phyloP scores from a whole-genome alignment of 768 basidiomycete genomes.

The Suillus paluster region DNA sequence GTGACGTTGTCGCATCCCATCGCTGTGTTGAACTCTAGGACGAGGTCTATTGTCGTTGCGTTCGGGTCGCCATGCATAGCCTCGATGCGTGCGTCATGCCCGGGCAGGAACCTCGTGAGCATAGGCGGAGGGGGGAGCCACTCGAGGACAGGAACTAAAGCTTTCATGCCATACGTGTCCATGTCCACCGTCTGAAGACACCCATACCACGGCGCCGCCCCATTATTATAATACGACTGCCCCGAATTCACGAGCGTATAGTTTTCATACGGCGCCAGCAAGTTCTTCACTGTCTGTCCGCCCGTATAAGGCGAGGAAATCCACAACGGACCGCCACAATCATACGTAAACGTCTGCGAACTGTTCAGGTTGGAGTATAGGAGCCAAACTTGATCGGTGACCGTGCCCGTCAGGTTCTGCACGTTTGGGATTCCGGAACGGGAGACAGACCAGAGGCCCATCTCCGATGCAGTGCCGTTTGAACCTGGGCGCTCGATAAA shows the following conservation, averaged over 20 bases:
- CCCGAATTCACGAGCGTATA: constrained; percentile 70
- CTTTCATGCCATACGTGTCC: constrained; percentile 81
- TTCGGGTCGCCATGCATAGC: constrained; percentile 46
- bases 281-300: constrained; percentile 66
- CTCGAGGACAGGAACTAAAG: constrained; percentile 65
- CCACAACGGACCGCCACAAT: constrained; percentile 65
- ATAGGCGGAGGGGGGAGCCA: constrained; percentile 77
- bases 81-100: constrained; percentile 80
- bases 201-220: constrained; percentile 67
- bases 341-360: constrained; percentile 64
- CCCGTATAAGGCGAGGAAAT: constrained; percentile 79
- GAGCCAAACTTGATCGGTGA: constrained; percentile 78
- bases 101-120: constrained; percentile 80
- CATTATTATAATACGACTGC: constrained; percentile 63
- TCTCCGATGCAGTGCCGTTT: constrained; percentile 77
- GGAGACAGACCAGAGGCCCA: constrained; percentile 86
- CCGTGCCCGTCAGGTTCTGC: constrained; percentile 66
- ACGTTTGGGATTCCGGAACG: constrained; percentile 60
- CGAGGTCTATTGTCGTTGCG: constrained; percentile 61
- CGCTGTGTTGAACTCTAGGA: constrained; percentile 74
- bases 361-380: constrained; percentile 86
- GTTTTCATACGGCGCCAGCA: constrained; percentile 85
- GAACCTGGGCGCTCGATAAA: constrained; percentile 83
- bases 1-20: constrained; percentile 82
- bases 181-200: constrained; percentile 72